Base-by-base conservation (phyloP, 768 basidiomycete species). In the Butyriboletus loyo region DNA sequence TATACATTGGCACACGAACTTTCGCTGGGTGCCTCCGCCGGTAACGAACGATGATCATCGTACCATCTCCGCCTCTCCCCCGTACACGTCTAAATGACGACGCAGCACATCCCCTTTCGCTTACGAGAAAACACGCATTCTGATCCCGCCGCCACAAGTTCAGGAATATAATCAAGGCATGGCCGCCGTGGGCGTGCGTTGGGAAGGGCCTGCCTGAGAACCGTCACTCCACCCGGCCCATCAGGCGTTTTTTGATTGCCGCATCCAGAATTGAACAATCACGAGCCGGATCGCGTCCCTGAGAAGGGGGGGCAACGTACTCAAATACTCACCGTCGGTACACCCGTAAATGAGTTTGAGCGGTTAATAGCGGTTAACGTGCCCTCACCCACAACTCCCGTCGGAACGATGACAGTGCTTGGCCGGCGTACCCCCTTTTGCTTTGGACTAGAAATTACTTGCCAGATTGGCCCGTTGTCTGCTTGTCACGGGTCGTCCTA, bases 331-430 rank as follows among this genome's bases (percentile, higher is more conserved):
- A 35, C 39, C 37, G 13, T 11, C n/a, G n/a, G 34, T 32, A 34
- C 10, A 21, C 34, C 45, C 37, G 13, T 40, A 49, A 39, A n/a
- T 49, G 17, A 31, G 10, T 38, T 40, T 24, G 25, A 49, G 49
- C 17, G 31, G 17, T 32, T 15, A 24, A 25, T 14, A 9, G 13
- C 14, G 22, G 11, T 15, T 9, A 36, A 35, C 4, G 40, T 40
- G 41, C 32, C 27, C 34, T 44, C 22, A 5, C 25, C 39, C 13
- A 38, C 10, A 9, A 28, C 41, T 46, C 34, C 60, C 61, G 61
- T 62, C 61, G 57, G 61, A 63, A 53, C 41, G 24, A n/a, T 39
- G 15, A 31, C 19, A 13, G 41, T 24, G 32, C 31, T 9, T 31
- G n/a, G 9, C 38, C 7, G 27, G n/a, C 13, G 36, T 44, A 17